These are phyloP conservation scores for Trapa incisa DNA, from an alignment of 345 rosid genomes.

Conservation along the genomic window DNA sequence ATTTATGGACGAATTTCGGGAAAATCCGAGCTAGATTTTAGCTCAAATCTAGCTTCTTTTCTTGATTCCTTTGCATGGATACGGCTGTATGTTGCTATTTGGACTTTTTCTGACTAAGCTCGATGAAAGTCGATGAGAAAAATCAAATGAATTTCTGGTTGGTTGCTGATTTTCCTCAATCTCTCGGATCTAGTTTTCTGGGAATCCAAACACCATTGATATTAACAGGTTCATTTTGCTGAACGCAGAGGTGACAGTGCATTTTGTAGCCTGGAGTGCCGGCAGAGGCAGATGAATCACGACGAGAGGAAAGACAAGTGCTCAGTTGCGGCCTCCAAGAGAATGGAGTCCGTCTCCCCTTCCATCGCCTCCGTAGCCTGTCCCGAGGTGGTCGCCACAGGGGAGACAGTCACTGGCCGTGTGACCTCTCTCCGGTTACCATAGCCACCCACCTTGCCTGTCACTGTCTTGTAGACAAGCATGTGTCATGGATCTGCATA, in stretches of 20 bases:
- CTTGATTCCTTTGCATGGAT: neutral
- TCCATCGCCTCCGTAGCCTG: slow-evolving; percentile 17
- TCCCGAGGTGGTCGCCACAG: slow-evolving; percentile 17
- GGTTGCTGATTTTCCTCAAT: neutral
- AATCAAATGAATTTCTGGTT: too few species aligned
- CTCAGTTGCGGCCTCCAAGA: slow-evolving; percentile 33
- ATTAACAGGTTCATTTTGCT: neutral
- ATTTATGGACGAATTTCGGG: neutral
- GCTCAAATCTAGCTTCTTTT: neutral
- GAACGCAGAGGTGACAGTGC: slow-evolving; percentile 76
- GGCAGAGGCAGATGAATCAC: slow-evolving; percentile 67
- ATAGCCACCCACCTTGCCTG: neutral
- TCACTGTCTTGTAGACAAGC: neutral
- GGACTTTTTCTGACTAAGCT: too few species aligned
- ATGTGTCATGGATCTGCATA: too few species aligned
- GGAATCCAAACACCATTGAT: too few species aligned
- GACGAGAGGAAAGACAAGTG: slow-evolving; percentile 70
- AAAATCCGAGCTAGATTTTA: neutral
- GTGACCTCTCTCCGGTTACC: slow-evolving; percentile 1
- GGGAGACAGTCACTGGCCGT: slow-evolving; percentile 39
- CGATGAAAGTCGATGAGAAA: neutral
- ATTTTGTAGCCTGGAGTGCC: slow-evolving; percentile 80
- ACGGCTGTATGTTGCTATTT: neutral
- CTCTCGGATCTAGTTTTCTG: neutral
- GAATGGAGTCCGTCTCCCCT: slow-evolving; percentile 17